phyloP scores from a whole-genome alignment of 2,329 filamentous ascomycete genomes.

The Thelonectria olida region DNA sequence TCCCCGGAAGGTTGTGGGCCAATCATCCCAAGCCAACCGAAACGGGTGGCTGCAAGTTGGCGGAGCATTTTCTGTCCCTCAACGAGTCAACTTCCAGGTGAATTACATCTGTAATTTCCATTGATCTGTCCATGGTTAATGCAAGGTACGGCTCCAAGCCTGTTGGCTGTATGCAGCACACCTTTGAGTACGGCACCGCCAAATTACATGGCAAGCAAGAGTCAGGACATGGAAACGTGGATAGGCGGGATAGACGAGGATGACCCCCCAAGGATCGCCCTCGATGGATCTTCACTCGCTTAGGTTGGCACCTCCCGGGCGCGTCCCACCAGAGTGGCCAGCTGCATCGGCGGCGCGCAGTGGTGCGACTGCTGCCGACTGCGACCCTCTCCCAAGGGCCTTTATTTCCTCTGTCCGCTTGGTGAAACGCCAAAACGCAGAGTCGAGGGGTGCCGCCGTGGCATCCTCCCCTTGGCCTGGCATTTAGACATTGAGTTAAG shows the following conservation, averaged over 20 bases:
- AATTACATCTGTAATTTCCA: no score
- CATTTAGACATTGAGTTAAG: no score
- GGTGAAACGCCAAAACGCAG: not conserved
- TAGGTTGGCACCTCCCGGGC: not conserved
- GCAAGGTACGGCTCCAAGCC: constrained; percentile 16
- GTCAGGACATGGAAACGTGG: no score
- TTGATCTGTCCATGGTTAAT: no score
- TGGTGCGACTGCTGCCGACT: constrained; percentile 26
- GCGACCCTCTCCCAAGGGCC: not conserved
- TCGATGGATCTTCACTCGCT: not conserved
- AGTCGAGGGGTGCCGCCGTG: not conserved
- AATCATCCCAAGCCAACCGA: constrained; percentile 5
- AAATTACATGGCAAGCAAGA: not conserved
- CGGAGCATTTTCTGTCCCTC: constrained; percentile 14
- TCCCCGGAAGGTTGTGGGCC: not conserved
- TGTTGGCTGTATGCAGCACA: constrained; percentile 12
- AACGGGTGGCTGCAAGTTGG: constrained; percentile 11
- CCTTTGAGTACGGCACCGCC: no score
- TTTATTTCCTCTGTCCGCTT: not conserved
- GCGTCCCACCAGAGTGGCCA: constrained; percentile 5
- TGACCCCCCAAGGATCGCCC: constrained; percentile 7
- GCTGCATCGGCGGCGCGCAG: constrained; percentile 23
- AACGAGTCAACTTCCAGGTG: no score
- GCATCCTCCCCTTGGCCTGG: not conserved
- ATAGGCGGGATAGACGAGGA: constrained; percentile 3